Conservation (phyloP, 2,329 filamentous ascomycete genomes). For the Pseudogymnoascus sp. region DNA sequence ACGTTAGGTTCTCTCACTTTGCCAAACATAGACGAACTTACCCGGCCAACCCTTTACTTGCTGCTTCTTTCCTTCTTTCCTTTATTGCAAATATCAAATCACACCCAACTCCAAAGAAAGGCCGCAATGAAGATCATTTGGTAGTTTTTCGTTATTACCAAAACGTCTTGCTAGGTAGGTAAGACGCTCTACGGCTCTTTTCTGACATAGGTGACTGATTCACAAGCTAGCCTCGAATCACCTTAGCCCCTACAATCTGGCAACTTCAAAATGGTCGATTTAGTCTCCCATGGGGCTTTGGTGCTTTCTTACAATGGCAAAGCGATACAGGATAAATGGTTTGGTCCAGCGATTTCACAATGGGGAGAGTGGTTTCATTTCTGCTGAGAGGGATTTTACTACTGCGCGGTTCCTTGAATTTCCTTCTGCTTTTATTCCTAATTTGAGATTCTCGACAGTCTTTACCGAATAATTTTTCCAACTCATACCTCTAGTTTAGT, state of each 20-base stretch:
- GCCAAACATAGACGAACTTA: background rate
- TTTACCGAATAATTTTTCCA: background rate
- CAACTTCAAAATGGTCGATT: background rate
- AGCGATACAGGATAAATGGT: background rate
- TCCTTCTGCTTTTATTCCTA: background rate
- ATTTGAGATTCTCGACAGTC: background rate
- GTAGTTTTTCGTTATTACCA: too few relatives aligned
- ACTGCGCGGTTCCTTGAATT: background rate
- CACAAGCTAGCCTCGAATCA: background rate
- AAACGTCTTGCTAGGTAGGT: background rate
- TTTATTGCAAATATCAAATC: background rate
- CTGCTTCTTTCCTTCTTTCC: background rate
- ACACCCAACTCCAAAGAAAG: background rate
- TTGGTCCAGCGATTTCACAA: background rate
- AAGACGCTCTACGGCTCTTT: background rate
- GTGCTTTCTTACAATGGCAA: background rate
- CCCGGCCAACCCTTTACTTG: background rate
- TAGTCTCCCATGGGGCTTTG: background rate
- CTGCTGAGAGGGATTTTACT: background rate
- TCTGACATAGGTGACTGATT: background rate
- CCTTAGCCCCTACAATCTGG: background rate
- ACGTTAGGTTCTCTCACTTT: background rate
- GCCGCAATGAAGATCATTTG: too few relatives aligned
- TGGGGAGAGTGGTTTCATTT: background rate
- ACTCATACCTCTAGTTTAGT: background rate